phyloP scores from a whole-genome alignment of 1,284 basidiomycete genomes.

The Tilletia setariae region DNA sequence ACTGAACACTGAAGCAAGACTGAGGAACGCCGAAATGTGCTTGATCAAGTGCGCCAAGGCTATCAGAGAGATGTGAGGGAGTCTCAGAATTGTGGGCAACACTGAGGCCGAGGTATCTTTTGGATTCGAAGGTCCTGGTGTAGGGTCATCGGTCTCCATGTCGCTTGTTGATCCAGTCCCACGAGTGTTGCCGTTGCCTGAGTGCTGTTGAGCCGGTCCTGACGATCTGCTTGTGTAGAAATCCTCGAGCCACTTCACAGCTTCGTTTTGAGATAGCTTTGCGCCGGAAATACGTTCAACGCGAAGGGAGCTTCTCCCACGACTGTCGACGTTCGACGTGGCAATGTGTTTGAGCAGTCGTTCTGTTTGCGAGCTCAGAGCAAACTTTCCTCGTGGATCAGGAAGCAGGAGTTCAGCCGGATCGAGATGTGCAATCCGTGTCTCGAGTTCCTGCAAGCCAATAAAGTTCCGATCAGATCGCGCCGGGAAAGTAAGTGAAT shows the following conservation, averaged over 20 bases:
- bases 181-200: conserved; percentile 25
- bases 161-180: background rate
- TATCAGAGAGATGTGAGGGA: conserved; percentile 62
- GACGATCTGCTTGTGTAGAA: conserved; percentile 63
- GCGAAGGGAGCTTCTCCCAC: conserved; percentile 55
- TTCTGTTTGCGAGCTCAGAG: conserved; percentile 70
- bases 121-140: background rate
- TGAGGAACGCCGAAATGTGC: conserved; percentile 71
- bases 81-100: conserved; percentile 25
- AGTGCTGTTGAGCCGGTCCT: background rate
- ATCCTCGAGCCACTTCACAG: conserved; percentile 68
- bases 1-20: conserved; percentile 58
- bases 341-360: conserved; percentile 71
- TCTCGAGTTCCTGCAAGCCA: conserved; percentile 37
- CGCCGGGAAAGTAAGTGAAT: background rate
- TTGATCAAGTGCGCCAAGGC: conserved; percentile 74
- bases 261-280: conserved; percentile 66
- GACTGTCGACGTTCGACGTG: conserved; percentile 25
- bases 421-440: conserved; percentile 55
- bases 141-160: conserved; percentile 3
- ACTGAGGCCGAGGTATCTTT: conserved; percentile 25
- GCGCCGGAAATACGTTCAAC: conserved; percentile 65
- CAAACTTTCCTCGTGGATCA: conserved; percentile 37
- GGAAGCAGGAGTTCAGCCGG: conserved; percentile 76
- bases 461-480: background rate